Conservation (phyloP, 73 alveolate species). For the Paramecium sexaurelia region DNA sequence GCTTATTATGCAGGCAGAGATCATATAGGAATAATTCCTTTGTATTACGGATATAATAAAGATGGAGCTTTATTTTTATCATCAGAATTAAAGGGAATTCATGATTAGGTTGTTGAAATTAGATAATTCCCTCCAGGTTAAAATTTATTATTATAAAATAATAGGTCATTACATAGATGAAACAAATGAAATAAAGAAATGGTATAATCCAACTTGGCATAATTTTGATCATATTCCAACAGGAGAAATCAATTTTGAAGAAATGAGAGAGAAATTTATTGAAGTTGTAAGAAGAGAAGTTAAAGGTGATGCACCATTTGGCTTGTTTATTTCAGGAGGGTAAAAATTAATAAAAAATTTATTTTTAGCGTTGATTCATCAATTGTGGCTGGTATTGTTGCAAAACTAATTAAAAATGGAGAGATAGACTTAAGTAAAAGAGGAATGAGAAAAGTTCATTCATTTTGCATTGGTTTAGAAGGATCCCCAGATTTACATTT, state of each 20-base stretch:
- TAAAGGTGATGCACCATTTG: slow-evolving; percentile 83
- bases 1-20: slow-evolving; percentile 73
- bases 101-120: slow-evolving; percentile 65
- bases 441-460: slow-evolving; percentile 72
- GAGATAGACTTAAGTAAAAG: slow-evolving; percentile 58
- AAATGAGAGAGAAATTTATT: slow-evolving; percentile 67
- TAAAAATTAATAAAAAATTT: neutral
- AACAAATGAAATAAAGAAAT: slow-evolving; percentile 10
- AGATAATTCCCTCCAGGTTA: slow-evolving; percentile 73
- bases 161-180: slow-evolving; percentile 58
- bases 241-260: slow-evolving; percentile 46
- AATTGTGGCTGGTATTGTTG: slow-evolving; percentile 72
- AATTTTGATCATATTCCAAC: slow-evolving; percentile 64
- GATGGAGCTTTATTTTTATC: slow-evolving; percentile 64
- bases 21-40: slow-evolving; percentile 78
- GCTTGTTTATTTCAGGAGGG: slow-evolving; percentile 74
- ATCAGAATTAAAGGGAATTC: slow-evolving; percentile 78
- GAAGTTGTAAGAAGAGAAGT: slow-evolving; percentile 70
- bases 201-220: slow-evolving; percentile 70
- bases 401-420: slow-evolving; percentile 61
- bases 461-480: slow-evolving; percentile 81
- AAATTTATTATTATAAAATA: neutral
- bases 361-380: slow-evolving; percentile 73
- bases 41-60: slow-evolving; percentile 71
- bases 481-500: slow-evolving; percentile 83